A percentile compares a stretch with the other conserved stretches of the same genome.
Evolutionary conservation across 2,329 filamentous ascomycete genomes (phyloP).

Genomic region (Pseudogymnoascus sp.): DNA sequence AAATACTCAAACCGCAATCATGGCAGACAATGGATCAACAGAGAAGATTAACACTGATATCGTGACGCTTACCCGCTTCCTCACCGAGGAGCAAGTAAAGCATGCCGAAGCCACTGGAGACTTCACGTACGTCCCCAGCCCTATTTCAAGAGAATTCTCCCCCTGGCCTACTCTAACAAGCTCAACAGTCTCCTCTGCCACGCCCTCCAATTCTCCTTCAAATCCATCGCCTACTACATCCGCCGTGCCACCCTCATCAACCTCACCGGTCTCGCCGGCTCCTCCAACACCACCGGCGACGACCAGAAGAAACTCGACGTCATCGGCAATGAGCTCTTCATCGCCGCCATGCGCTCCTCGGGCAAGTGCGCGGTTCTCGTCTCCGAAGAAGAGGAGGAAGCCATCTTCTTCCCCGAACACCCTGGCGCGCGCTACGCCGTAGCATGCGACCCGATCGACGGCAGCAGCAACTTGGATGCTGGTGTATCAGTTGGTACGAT

Average conservation of each 20-base stretch:
- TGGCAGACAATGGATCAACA: constrained; percentile 25
- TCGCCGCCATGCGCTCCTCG: constrained; percentile 87
- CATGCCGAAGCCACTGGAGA: constrained; percentile 93
- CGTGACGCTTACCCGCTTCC: constrained; percentile 86
- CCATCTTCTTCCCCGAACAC: constrained; percentile 74
- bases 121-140: constrained; percentile 66
- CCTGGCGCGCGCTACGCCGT: constrained; percentile 81
- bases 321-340: constrained; percentile 86
- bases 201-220: constrained; percentile 98
- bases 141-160: not conserved
- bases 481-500: constrained; percentile 97
- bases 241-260: constrained; percentile 91
- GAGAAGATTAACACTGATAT: constrained; percentile 95
- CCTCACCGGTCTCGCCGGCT: constrained; percentile 87
- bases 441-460: constrained; percentile 95
- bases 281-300: constrained; percentile 89
- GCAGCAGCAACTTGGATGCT: constrained; percentile 93
- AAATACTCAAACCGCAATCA: constrained; percentile 9
- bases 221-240: constrained; percentile 99
- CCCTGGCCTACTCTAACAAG: constrained; percentile 11
- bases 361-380: constrained; percentile 86
- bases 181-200: constrained; percentile 75
- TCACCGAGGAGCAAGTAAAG: constrained; percentile 92
- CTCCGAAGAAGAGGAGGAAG: constrained; percentile 95
- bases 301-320: constrained; percentile 13